phyloP scores from a whole-genome alignment of 805 yeast species.

The Dipodascopsis tothii region DNA sequence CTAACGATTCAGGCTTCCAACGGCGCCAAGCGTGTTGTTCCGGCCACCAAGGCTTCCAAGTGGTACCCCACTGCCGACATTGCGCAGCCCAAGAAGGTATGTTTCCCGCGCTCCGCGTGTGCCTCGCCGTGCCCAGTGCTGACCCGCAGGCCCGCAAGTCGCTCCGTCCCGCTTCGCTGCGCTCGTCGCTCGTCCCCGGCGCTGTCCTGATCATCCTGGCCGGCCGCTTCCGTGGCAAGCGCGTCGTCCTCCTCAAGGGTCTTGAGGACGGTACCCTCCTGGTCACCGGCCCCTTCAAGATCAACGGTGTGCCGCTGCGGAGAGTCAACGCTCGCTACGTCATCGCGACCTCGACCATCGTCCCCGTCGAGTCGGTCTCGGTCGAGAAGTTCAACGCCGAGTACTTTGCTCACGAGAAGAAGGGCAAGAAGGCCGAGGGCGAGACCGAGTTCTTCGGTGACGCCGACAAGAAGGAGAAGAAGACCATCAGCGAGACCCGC shows the following conservation, averaged over 20 bases:
- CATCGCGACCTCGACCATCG: slow-evolving; percentile 94
- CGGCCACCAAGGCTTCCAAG: slow-evolving; percentile 59
- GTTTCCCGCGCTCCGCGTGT: background rate
- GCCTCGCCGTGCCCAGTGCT: background rate
- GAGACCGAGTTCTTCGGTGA: slow-evolving; percentile 88
- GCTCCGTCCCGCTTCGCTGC: slow-evolving; percentile 86
- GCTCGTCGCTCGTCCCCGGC: slow-evolving; percentile 95
- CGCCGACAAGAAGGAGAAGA: slow-evolving; percentile 65
- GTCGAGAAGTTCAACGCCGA: slow-evolving; percentile 86
- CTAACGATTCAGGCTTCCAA: slow-evolving; percentile 29
- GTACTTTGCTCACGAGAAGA: slow-evolving; percentile 94
- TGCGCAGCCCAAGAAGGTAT: slow-evolving; percentile 67
- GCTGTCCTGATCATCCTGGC: slow-evolving; percentile 94
- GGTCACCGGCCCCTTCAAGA: slow-evolving; percentile 98
- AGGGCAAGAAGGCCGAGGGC: slow-evolving; percentile 71
- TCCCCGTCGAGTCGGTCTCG: slow-evolving; percentile 70
- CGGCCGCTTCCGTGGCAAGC: slow-evolving; percentile 99
- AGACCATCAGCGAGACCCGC: slow-evolving; percentile 86
- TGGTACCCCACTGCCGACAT: slow-evolving; percentile 92
- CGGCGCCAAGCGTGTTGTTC: slow-evolving; percentile 32
- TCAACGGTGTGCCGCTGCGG: slow-evolving; percentile 99
- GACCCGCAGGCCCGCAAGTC: slow-evolving; percentile 61
- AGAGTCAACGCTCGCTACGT: slow-evolving; percentile 95
- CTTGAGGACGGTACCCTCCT: slow-evolving; percentile 96
- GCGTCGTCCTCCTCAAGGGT: slow-evolving; percentile 95